phyloP scores from a whole-genome alignment of 1,284 basidiomycete genomes.

The Ustilago vetiveriae region DNA sequence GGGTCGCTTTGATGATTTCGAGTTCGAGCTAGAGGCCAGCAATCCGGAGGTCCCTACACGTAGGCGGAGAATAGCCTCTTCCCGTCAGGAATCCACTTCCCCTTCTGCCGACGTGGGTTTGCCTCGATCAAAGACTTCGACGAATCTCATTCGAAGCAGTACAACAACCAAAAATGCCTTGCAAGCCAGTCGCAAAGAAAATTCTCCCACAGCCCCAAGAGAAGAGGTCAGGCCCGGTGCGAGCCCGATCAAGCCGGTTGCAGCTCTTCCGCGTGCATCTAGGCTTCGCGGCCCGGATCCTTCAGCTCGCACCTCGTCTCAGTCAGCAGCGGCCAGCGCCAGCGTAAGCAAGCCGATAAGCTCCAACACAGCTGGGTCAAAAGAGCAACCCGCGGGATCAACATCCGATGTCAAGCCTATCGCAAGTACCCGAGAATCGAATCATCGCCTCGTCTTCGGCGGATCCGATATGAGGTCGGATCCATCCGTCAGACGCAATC shows the following conservation, averaged over 20 bases:
- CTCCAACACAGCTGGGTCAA: not conserved
- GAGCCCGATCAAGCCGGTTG: slow-evolving; percentile 24
- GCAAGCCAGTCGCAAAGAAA: slow-evolving; percentile 29
- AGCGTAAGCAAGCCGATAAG: not conserved
- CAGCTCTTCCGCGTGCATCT: slow-evolving; percentile 11
- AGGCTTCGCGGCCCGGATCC: slow-evolving; percentile 15
- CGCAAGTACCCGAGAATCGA: slow-evolving; percentile 7
- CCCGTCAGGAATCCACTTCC: slow-evolving; percentile 12
- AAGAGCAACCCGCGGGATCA: not conserved
- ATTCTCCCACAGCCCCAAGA: slow-evolving; percentile 8
- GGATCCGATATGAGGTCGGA: slow-evolving; percentile 3
- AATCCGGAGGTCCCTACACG: slow-evolving; percentile 22
- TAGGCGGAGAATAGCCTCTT: slow-evolving; percentile 13
- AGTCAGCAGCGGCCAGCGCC: not conserved
- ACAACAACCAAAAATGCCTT: slow-evolving; percentile 4
- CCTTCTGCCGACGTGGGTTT: slow-evolving; percentile 20
- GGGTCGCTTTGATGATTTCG: slow-evolving; percentile 45
- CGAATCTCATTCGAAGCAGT: not conserved
- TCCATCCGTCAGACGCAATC: slow-evolving; percentile 7
- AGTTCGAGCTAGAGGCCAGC: slow-evolving; percentile 44
- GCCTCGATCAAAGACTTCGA: slow-evolving; percentile 26
- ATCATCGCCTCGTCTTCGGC: slow-evolving; percentile 27
- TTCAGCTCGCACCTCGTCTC: slow-evolving; percentile 12
- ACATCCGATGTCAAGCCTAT: slow-evolving; percentile 1
- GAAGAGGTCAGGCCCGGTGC: slow-evolving; percentile 4